Percentiles rank a stretch among this genome's conserved stretches.
Evolutionary conservation across 352 stramenopile species (phyloP).

Genomic region (Pythium folliculosum): DNA sequence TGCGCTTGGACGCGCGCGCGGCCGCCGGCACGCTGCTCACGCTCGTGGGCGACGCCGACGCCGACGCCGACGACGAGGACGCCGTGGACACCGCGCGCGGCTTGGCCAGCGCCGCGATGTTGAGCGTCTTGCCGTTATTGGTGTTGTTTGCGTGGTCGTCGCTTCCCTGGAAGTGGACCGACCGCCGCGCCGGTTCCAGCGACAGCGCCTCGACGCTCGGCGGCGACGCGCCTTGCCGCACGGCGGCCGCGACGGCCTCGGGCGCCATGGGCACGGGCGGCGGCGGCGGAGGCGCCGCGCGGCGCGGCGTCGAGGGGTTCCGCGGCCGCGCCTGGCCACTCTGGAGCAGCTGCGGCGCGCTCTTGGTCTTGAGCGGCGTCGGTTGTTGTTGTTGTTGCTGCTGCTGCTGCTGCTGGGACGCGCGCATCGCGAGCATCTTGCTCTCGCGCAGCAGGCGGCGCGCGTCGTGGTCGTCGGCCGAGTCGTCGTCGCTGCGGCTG

Average conservation of each 20-base stretch:
- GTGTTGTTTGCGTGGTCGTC: neutral
- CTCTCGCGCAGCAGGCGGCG: conserved; percentile 60
- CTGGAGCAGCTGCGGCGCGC: conserved; percentile 20
- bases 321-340: neutral
- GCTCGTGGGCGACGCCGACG: neutral
- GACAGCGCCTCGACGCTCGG: neutral
- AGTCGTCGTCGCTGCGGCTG: conserved; percentile 31
- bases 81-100: conserved; percentile 7
- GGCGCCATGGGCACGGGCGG: conserved; percentile 14
- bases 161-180: conserved; percentile 12
- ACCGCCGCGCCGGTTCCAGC: conserved; percentile 2
- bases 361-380: conserved; percentile 25
- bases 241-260: conserved; percentile 14
- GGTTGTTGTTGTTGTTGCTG: neutral
- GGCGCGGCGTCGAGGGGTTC: conserved; percentile 14
- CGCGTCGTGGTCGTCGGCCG: conserved; percentile 12
- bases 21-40: neutral
- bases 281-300: conserved; percentile 14
- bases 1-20: conserved; percentile 7
- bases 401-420: conserved; percentile 12
- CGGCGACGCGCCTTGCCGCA: conserved; percentile 8
- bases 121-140: conserved; percentile 11
- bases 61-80: neutral
- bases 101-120: conserved; percentile 10
- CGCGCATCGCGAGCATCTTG: conserved; percentile 66